Conservation (phyloP, 1,139 yeast genomes). For the Schizosaccharomyces versatilis region DNA sequence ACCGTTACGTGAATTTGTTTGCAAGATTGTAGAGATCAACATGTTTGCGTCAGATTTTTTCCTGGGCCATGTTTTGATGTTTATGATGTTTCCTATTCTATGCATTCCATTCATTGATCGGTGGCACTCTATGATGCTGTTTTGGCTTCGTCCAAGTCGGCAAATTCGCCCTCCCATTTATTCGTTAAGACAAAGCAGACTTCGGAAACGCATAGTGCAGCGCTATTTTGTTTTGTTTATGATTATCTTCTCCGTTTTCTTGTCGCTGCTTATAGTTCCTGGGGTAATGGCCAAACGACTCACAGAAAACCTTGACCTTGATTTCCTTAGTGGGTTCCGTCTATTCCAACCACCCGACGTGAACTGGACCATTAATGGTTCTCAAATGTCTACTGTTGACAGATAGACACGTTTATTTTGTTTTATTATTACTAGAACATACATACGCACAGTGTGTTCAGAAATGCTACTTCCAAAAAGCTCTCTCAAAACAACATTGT, state of each 20-base stretch:
- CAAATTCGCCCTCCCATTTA: slow-evolving; percentile 97
- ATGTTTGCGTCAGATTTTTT: slow-evolving; percentile 94
- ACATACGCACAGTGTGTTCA: no score
- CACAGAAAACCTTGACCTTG: background rate
- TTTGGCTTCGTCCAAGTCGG: slow-evolving; percentile 96
- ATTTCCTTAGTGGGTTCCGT: background rate
- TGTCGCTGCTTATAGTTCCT: slow-evolving; percentile 71
- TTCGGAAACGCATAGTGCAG: slow-evolving; percentile 96
- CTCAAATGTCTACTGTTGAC: background rate
- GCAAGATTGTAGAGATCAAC: slow-evolving; percentile 81
- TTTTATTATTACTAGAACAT: no score
- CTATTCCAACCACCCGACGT: background rate
- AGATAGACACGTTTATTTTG: background rate
- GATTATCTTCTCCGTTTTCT: slow-evolving; percentile 42
- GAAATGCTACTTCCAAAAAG: no score
- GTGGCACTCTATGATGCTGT: slow-evolving; percentile 95
- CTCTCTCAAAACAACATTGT: no score
- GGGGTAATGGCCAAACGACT: slow-evolving; percentile 34
- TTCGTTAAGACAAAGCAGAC: slow-evolving; percentile 87
- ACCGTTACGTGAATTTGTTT: slow-evolving; percentile 87
- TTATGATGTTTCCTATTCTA: slow-evolving; percentile 73
- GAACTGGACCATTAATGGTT: slow-evolving; percentile 1
- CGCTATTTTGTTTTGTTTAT: slow-evolving; percentile 77
- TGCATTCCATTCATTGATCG: slow-evolving; percentile 76
- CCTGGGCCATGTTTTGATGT: slow-evolving; percentile 70